These are phyloP conservation scores for Nicotiana noctiflora DNA, from an alignment of 257 asterid species.

Conservation along the genomic window DNA sequence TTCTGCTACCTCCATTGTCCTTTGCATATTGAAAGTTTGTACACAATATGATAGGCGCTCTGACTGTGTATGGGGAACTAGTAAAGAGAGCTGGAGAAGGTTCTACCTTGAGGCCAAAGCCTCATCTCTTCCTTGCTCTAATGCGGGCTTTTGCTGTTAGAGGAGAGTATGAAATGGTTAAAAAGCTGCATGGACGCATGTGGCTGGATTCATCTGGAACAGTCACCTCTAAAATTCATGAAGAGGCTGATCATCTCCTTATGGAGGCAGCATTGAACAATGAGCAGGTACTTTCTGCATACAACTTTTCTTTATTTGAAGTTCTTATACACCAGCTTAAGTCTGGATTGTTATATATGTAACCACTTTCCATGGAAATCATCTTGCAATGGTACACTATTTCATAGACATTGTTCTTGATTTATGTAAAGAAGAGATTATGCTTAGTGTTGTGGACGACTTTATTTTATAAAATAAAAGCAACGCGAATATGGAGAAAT, in stretches of 20 bases:
- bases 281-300: constrained; percentile 41
- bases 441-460: background rate
- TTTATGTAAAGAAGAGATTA: background rate
- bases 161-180: constrained; percentile 53
- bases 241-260: constrained; percentile 61
- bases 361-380: background rate
- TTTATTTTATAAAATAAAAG: background rate
- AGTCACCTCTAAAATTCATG: constrained; percentile 34
- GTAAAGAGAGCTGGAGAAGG: constrained; percentile 34
- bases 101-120: constrained; percentile 52
- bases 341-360: background rate
- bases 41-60: constrained; percentile 41
- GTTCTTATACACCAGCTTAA: background rate
- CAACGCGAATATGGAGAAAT: background rate
- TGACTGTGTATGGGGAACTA: constrained; percentile 61
- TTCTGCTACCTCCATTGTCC: background rate
- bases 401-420: background rate
- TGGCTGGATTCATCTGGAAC: constrained; percentile 66
- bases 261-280: constrained; percentile 73
- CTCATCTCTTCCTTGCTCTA: constrained; percentile 61
- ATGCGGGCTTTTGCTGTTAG: constrained; percentile 66
- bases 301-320: constrained; percentile 5
- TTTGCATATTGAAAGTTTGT: constrained; percentile 16
- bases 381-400: background rate
- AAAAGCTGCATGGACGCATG: constrained; percentile 44